Percentiles rank a stretch among this genome's conserved stretches.
phyloP scores from a whole-genome alignment of 768 basidiomycete species.

The Boletus edulis region DNA sequence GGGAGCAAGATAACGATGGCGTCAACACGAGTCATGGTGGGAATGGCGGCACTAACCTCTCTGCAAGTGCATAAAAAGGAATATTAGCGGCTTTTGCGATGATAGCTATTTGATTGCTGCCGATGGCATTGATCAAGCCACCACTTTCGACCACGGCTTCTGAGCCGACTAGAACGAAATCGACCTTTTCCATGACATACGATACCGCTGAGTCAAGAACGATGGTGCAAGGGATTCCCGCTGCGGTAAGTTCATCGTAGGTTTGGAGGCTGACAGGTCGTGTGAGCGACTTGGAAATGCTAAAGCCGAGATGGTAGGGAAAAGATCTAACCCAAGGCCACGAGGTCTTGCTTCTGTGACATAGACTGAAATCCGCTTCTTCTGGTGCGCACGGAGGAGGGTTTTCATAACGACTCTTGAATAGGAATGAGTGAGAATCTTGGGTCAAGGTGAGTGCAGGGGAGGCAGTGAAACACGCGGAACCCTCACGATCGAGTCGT shows the following conservation, averaged over 20 bases:
- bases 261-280: slow-evolving; percentile 70
- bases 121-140: slow-evolving; percentile 87
- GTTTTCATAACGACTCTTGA: slow-evolving; percentile 95
- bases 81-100: slow-evolving; percentile 93
- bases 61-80: slow-evolving; percentile 94
- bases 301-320: neutral
- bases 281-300: slow-evolving; percentile 8
- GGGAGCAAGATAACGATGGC: slow-evolving; percentile 21
- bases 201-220: slow-evolving; percentile 96
- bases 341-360: slow-evolving; percentile 95
- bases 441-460: slow-evolving; percentile 14
- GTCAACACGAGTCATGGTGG: slow-evolving; percentile 18
- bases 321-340: slow-evolving; percentile 70
- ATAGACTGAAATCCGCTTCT: slow-evolving; percentile 94
- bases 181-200: slow-evolving; percentile 95
- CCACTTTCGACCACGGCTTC: slow-evolving; percentile 99
- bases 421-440: slow-evolving; percentile 98
- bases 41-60: slow-evolving; percentile 55
- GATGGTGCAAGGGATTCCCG: slow-evolving; percentile 92
- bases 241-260: slow-evolving; percentile 79
- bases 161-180: slow-evolving; percentile 93
- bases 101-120: slow-evolving; percentile 95
- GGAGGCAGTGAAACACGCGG: slow-evolving; percentile 15
- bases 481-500: slow-evolving; percentile 78
- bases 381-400: slow-evolving; percentile 83